Evolutionary conservation across 495 filamentous ascomycete species (phyloP).

Genomic region (Lasiosphaeria miniovina): DNA sequence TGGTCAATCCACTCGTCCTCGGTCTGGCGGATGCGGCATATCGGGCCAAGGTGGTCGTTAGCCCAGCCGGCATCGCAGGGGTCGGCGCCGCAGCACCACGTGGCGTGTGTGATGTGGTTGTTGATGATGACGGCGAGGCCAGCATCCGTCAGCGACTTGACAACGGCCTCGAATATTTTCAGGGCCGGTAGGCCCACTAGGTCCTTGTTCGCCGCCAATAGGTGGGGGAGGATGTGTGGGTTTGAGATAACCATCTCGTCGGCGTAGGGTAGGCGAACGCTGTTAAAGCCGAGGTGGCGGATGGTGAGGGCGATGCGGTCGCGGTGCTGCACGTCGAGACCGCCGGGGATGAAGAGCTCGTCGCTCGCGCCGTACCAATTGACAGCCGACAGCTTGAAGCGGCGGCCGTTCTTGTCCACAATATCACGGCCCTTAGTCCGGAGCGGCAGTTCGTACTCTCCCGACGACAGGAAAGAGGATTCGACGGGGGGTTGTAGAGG

Average conservation of each 20-base stretch:
- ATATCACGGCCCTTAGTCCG: conserved; percentile 52
- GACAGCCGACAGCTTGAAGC: conserved; percentile 55
- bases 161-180: conserved; percentile 52
- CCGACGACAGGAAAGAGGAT: conserved; percentile 36
- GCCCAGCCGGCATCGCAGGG: conserved; percentile 58
- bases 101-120: conserved; percentile 59
- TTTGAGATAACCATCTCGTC: conserved; percentile 59
- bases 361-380: conserved; percentile 66
- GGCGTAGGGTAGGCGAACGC: conserved; percentile 58
- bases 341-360: conserved; percentile 56
- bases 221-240: conserved; percentile 44
- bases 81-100: conserved; percentile 60
- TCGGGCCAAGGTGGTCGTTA: conserved; percentile 51
- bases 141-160: conserved; percentile 52
- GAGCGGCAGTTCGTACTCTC: conserved; percentile 45
- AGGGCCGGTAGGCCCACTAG: conserved; percentile 49
- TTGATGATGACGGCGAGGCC: conserved; percentile 59
- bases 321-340: conserved; percentile 57
- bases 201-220: conserved; percentile 53
- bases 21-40: conserved; percentile 54
- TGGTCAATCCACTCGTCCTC: conserved; percentile 58
- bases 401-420: conserved; percentile 48
- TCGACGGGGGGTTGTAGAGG: conserved; percentile 40
- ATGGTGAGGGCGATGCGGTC: conserved; percentile 52
- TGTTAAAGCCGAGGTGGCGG: conserved; percentile 57